A percentile compares a stretch with the other conserved stretches of the same genome.
Conservation (phyloP, 805 yeast genomes). For the Cephaloascus fragrans region DNA sequence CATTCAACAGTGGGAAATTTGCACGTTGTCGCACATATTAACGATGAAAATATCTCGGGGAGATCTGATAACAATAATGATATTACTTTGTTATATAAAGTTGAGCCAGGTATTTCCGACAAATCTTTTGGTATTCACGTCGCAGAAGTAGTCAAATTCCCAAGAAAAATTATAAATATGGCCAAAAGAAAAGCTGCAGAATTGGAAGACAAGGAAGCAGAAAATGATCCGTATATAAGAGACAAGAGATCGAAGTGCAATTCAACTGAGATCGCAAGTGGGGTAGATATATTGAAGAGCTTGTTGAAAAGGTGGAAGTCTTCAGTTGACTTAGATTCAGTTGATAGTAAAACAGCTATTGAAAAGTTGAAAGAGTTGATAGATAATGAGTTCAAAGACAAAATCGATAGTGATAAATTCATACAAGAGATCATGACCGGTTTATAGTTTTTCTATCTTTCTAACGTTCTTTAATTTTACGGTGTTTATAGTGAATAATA, state of each 20-base stretch:
- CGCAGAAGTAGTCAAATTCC: slow-evolving; percentile 92
- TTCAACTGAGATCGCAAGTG: slow-evolving; percentile 40
- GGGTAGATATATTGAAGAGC: slow-evolving; percentile 37
- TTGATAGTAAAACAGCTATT: slow-evolving; percentile 27
- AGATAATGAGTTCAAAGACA: slow-evolving; percentile 10
- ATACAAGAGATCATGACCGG: neutral
- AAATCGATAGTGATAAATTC: slow-evolving; percentile 3
- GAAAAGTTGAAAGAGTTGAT: slow-evolving; percentile 25
- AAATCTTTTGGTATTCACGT: slow-evolving; percentile 97
- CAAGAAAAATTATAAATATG: slow-evolving; percentile 82
- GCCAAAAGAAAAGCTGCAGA: slow-evolving; percentile 92
- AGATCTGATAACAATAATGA: slow-evolving; percentile 39
- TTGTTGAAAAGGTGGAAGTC: slow-evolving; percentile 47
- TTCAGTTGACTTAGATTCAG: slow-evolving; percentile 20
- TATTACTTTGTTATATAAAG: slow-evolving; percentile 82
- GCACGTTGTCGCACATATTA: slow-evolving; percentile 91
- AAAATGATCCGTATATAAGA: slow-evolving; percentile 28
- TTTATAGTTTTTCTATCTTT: too few species aligned
- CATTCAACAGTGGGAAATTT: slow-evolving; percentile 57
- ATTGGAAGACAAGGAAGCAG: slow-evolving; percentile 45
- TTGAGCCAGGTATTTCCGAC: slow-evolving; percentile 93
- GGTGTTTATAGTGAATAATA: too few species aligned
- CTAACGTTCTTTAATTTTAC: too few species aligned
- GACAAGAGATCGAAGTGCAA: slow-evolving; percentile 42
- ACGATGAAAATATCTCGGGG: slow-evolving; percentile 21